These are phyloP conservation scores for Jasminum sambac DNA, from an alignment of 257 asterid genomes.

Conservation along the genomic window DNA sequence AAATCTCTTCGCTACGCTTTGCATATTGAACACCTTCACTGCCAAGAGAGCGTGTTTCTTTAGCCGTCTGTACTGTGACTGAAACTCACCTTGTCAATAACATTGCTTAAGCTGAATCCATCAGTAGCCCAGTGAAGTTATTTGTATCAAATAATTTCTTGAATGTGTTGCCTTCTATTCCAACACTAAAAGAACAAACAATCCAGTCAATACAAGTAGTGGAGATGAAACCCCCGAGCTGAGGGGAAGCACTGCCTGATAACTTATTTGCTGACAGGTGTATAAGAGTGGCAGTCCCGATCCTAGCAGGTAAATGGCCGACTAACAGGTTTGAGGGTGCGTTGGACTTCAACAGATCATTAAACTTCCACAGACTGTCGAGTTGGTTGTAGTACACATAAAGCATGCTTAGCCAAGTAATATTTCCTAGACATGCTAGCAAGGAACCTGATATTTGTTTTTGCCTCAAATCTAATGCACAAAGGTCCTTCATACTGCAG, in stretches of 20 bases:
- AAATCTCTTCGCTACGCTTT: constrained; percentile 27
- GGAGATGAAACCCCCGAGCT: background rate
- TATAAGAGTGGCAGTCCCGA: background rate
- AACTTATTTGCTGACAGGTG: constrained; percentile 36
- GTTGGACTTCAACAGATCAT: constrained; percentile 24
- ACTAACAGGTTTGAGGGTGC: constrained; percentile 29
- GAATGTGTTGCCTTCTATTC: background rate
- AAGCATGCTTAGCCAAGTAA: constrained; percentile 27
- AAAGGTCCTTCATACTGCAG: constrained; percentile 17
- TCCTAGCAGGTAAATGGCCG: constrained; percentile 25
- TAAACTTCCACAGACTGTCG: constrained; percentile 26
- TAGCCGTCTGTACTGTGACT: constrained; percentile 19
- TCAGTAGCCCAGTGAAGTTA: constrained; percentile 29
- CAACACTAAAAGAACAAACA: background rate
- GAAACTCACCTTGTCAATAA: constrained; percentile 26
- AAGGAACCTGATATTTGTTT: constrained; percentile 33
- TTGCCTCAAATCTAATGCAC: background rate
- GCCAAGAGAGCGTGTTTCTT: constrained; percentile 24
- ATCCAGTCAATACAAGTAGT: constrained; percentile 9
- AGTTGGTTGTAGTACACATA: constrained; percentile 20
- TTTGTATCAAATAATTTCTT: constrained; percentile 31
- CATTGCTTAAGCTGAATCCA: constrained; percentile 25
- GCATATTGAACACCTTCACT: constrained; percentile 33
- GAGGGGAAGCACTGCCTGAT: constrained; percentile 26
- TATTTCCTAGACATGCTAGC: constrained; percentile 33